Conservation (phyloP, 345 rosid species). For the Turritis glabra region DNA sequence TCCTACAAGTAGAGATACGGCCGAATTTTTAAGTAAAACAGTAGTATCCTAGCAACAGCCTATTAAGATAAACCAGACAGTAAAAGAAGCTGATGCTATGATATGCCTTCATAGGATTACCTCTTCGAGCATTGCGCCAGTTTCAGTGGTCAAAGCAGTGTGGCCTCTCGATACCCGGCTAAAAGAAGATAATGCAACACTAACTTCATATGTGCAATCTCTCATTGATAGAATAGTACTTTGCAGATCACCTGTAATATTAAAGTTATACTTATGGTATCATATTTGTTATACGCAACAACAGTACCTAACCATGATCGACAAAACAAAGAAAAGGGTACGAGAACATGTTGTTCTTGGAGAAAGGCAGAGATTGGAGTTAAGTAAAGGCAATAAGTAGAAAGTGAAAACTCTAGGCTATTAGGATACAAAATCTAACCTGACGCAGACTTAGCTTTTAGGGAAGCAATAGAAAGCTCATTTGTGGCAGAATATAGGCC, state of each 20-base stretch:
- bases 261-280: slow-evolving; percentile 9
- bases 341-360: background rate
- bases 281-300: background rate
- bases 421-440: slow-evolving; percentile 48
- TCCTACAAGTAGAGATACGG: background rate
- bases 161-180: slow-evolving; percentile 71
- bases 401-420: slow-evolving; percentile 9
- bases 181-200: slow-evolving; percentile 73
- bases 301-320: slow-evolving; percentile 3
- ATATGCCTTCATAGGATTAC: slow-evolving; percentile 42
- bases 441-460: slow-evolving; percentile 84
- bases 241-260: slow-evolving; percentile 71
- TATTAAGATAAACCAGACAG: slow-evolving; percentile 9
- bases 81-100: background rate
- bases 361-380: slow-evolving; percentile 8
- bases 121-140: slow-evolving; percentile 98
- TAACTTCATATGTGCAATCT: slow-evolving; percentile 85
- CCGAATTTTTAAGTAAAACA: background rate
- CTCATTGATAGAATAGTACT: slow-evolving; percentile 79
- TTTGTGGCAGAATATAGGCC: slow-evolving; percentile 70
- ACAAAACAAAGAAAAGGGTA: slow-evolving; percentile 1
- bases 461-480: slow-evolving; percentile 72
- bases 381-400: background rate
- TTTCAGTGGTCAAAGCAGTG: slow-evolving; percentile 91
- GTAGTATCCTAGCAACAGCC: slow-evolving; percentile 16